These are phyloP conservation scores for Scleromitrula shiraiana DNA, from an alignment of 2,329 filamentous ascomycete genomes.

Conservation along the genomic window DNA sequence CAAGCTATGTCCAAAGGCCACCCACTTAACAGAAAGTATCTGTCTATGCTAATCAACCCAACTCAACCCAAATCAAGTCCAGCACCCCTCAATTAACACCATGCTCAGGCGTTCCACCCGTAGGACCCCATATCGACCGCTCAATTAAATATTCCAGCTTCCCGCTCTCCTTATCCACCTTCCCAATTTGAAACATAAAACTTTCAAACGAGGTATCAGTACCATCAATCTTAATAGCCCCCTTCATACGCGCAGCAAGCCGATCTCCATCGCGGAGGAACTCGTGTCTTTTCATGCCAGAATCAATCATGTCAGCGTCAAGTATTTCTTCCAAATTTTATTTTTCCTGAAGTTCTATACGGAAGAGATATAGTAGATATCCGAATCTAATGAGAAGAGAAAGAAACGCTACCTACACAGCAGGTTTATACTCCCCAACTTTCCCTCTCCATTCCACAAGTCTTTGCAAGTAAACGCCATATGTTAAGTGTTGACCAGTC, in stretches of 20 bases:
- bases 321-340: not conserved
- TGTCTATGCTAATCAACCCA: no score
- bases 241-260: not conserved
- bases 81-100: not conserved
- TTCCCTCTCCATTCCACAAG: not conserved
- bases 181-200: slow-evolving; percentile 1
- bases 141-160: not conserved
- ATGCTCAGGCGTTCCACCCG: not conserved
- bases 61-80: no score
- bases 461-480: not conserved
- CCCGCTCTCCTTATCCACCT: not conserved
- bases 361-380: not conserved
- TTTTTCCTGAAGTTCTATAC: not conserved
- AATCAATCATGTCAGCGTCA: not conserved
- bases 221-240: not conserved
- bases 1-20: no score
- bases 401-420: not conserved
- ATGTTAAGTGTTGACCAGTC: not conserved
- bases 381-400: not conserved
- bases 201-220: not conserved
- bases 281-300: not conserved
- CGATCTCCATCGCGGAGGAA: slow-evolving; percentile 1
- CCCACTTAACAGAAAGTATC: no score
- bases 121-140: slow-evolving; percentile 1
- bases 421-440: not conserved